Evolutionary conservation across 306 rosid species (phyloP).

Genomic region (Medicago arabica): DNA sequence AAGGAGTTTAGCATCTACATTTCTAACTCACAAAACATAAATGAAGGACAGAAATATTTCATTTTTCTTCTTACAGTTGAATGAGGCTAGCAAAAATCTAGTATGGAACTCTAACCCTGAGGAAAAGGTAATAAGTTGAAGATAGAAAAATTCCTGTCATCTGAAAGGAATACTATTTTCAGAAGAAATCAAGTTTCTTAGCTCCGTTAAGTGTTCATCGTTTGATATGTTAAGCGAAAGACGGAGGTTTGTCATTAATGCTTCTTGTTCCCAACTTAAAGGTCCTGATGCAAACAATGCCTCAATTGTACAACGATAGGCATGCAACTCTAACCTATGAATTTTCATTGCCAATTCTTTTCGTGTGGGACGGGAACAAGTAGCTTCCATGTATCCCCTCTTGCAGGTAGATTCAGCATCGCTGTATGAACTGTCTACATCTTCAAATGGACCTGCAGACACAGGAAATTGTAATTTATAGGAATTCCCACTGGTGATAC

Average conservation of each 20-base stretch:
- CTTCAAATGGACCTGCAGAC: constrained; percentile 63
- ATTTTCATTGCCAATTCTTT: constrained; percentile 73
- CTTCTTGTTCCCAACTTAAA: constrained; percentile 97
- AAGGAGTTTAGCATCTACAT: constrained; percentile 56
- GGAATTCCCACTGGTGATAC: constrained; percentile 57
- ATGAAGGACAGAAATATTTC: constrained; percentile 49
- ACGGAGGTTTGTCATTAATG: constrained; percentile 93
- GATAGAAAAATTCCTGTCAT: constrained; percentile 59
- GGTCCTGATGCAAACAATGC: constrained; percentile 97
- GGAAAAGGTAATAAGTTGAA: constrained; percentile 42
- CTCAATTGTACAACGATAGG: constrained; percentile 94
- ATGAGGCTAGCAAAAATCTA: constrained; percentile 49
- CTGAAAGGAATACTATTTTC: constrained; percentile 68
- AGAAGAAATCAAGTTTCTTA: constrained; percentile 83
- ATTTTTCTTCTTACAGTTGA: constrained; percentile 74
- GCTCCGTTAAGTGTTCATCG: constrained; percentile 89
- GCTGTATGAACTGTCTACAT: constrained; percentile 53
- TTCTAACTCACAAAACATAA: constrained; percentile 53
- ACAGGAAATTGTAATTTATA: constrained; percentile 50
- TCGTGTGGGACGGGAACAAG: constrained; percentile 53
- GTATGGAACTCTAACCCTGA: constrained; percentile 55
- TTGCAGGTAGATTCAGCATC: constrained; percentile 74
- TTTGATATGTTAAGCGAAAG: constrained; percentile 91
- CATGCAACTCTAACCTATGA: constrained; percentile 95
- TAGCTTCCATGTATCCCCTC: constrained; percentile 55